These are phyloP conservation scores for Clitoria ternatea DNA, from an alignment of 306 rosid genomes.

Conservation along the genomic window DNA sequence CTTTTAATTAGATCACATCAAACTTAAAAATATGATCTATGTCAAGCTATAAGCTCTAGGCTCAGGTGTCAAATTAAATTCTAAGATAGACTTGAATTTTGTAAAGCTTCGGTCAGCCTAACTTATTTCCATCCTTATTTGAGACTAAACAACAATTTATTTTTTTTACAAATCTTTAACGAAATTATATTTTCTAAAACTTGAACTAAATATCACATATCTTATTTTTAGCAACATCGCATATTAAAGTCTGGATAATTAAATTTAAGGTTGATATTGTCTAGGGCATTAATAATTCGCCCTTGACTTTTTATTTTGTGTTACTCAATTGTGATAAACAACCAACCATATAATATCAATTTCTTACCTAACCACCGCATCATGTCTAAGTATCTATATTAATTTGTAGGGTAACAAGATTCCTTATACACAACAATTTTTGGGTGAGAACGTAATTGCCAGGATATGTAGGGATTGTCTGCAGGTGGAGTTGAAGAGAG, in stretches of 20 bases:
- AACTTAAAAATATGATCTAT: too few species aligned
- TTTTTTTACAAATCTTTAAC: too few species aligned
- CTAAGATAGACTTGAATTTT: too few species aligned
- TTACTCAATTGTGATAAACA: background rate
- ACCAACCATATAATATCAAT: background rate
- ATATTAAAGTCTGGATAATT: background rate
- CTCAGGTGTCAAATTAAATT: too few species aligned
- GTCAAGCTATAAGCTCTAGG: too few species aligned
- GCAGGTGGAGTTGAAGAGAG: slow-evolving; percentile 7
- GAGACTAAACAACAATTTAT: too few species aligned
- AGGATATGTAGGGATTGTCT: background rate
- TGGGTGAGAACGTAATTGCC: slow-evolving; percentile 18
- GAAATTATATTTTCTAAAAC: too few species aligned
- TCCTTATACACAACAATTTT: slow-evolving; percentile 12
- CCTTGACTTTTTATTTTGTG: background rate
- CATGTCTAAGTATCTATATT: background rate
- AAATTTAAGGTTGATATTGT: slow-evolving; percentile 5
- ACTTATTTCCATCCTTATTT: too few species aligned
- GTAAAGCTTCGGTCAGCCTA: too few species aligned
- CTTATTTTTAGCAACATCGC: background rate
- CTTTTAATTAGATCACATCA: too few species aligned
- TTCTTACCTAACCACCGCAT: slow-evolving; percentile 1
- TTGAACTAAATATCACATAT: too few species aligned
- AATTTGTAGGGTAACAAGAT: background rate
- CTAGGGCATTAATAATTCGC: background rate